Percentiles rank a stretch among this genome's conserved stretches.
These are phyloP conservation scores for Aegilops umbellulata DNA, from an alignment of 176 grass and related monocot species.

Conservation along the genomic window DNA sequence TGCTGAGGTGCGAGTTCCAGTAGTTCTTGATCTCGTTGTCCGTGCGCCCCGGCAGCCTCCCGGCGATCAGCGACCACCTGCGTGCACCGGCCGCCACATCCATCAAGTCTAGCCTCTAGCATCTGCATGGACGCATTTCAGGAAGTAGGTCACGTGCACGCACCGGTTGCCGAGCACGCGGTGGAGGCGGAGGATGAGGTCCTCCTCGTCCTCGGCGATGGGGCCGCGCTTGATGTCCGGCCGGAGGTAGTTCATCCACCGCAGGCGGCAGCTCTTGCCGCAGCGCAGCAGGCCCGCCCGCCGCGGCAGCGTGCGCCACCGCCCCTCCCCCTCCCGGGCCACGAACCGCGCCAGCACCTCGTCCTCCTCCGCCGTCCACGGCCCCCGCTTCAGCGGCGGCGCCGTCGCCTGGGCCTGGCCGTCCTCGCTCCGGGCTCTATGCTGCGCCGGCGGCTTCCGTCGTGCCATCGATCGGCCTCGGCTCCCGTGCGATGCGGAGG, in stretches of 20 bases:
- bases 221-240: conserved; percentile 75
- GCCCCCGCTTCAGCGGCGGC: conserved; percentile 61
- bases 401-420: background rate
- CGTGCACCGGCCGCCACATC: background rate
- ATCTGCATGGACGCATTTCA: background rate
- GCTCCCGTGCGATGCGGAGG: background rate
- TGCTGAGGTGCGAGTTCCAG: conserved; percentile 84
- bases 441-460: background rate
- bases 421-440: background rate
- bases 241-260: conserved; percentile 95
- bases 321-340: conserved; percentile 60
- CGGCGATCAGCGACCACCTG: conserved; percentile 83
- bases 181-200: conserved; percentile 93
- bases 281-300: conserved; percentile 78
- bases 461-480: conserved; percentile 14
- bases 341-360: conserved; percentile 60
- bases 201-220: conserved; percentile 76
- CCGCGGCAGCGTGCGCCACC: conserved; percentile 78
- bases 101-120: background rate
- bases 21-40: conserved; percentile 96
- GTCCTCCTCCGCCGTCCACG: conserved; percentile 90
- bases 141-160: background rate
- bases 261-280: conserved; percentile 93
- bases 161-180: conserved; percentile 90
- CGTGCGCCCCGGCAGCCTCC: conserved; percentile 71